Evolutionary conservation across 2,329 filamentous ascomycete genomes (phyloP).

Genomic region (Neurospora sp.): DNA sequence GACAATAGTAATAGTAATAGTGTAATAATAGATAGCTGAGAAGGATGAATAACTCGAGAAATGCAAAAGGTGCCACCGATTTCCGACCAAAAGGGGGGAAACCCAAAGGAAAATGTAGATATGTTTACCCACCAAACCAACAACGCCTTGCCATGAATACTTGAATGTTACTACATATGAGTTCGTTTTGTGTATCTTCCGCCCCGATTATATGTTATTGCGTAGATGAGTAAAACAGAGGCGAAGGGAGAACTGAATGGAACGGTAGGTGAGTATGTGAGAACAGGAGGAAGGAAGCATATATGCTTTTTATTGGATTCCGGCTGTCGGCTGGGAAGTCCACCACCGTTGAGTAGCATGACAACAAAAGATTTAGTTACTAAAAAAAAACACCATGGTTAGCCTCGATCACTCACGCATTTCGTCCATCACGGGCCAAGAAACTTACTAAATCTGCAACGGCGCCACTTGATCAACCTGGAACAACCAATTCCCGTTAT

Average conservation of each 20-base stretch:
- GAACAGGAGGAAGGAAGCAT: not conserved
- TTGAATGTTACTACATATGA: not conserved
- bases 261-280: not conserved
- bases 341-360: not conserved
- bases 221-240: not conserved
- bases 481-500: conserved; percentile 92
- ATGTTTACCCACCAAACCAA: not conserved
- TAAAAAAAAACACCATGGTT: not conserved
- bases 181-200: not conserved
- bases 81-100: too few species aligned
- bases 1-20: not conserved
- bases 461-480: conserved; percentile 93
- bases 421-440: not conserved
- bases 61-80: not conserved
- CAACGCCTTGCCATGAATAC: not conserved
- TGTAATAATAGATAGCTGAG: not conserved
- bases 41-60: not conserved
- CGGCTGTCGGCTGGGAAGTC: too few species aligned
- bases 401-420: not conserved
- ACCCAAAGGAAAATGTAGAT: not conserved
- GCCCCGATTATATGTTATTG: not conserved
- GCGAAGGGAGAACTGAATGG: not conserved
- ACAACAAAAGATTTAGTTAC: not conserved
- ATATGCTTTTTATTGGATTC: not conserved
- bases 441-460: conserved; percentile 86